A percentile compares a stretch with the other conserved stretches of the same genome.
These are phyloP conservation scores for Lachnellula cervina DNA, from an alignment of 2,329 filamentous ascomycete genomes.

Conservation along the genomic window DNA sequence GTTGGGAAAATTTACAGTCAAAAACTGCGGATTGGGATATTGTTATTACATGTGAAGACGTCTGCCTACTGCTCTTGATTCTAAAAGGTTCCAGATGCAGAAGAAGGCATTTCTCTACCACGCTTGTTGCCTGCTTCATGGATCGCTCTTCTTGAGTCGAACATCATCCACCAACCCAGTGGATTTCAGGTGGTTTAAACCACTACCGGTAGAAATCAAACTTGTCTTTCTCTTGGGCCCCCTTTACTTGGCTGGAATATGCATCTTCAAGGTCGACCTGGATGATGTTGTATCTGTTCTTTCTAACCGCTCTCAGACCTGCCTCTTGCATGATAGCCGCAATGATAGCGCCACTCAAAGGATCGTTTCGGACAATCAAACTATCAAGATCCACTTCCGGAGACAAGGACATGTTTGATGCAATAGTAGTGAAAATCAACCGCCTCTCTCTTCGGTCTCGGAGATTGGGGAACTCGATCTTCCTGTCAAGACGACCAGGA, in stretches of 20 bases:
- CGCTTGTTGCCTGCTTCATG: no score
- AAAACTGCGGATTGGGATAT: no score
- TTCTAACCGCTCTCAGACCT: constrained; percentile 85
- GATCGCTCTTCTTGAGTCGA: no score
- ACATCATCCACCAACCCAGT: no score
- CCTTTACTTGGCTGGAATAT: constrained; percentile 96
- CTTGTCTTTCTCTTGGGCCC: constrained; percentile 50
- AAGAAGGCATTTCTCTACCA: no score
- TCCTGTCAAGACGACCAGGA: constrained; percentile 90
- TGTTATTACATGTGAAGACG: no score
- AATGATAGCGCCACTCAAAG: constrained; percentile 90
- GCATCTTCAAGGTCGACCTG: constrained; percentile 95
- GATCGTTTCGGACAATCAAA: constrained; percentile 94
- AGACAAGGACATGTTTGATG: constrained; percentile 91
- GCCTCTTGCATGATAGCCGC: constrained; percentile 99
- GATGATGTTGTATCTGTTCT: constrained; percentile 99
- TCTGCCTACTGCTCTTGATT: no score
- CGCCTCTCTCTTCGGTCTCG: constrained; percentile 90
- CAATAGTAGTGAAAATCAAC: constrained; percentile 96
- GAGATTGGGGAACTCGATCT: constrained; percentile 97
- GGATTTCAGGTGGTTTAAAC: not conserved
- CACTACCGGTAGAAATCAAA: constrained; percentile 87
- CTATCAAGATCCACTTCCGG: constrained; percentile 96
- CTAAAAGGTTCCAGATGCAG: no score
- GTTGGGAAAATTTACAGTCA: no score